A percentile compares a stretch with the other conserved stretches of the same genome.
Evolutionary conservation across 257 asterid genomes (phyloP).

Genomic region (Solanum medicagineum): DNA sequence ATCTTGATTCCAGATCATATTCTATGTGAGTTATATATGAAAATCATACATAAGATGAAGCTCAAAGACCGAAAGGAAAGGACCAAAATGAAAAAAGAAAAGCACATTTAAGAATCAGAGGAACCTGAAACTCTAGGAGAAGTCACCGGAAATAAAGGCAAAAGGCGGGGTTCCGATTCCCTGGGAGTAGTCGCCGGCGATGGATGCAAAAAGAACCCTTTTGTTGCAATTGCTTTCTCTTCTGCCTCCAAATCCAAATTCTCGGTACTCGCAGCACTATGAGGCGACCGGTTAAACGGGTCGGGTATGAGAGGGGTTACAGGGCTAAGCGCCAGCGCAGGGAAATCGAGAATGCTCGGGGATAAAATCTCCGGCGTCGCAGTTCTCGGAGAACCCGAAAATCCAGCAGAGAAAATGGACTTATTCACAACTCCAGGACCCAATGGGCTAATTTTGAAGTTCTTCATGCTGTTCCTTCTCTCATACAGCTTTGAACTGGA

Average conservation of each 20-base stretch:
- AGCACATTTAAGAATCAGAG: slow-evolving; percentile 34
- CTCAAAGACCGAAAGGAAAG: not conserved
- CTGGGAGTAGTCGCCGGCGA: slow-evolving; percentile 77
- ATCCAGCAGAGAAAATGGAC: slow-evolving; percentile 22
- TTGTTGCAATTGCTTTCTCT: slow-evolving; percentile 66
- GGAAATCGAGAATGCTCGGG: slow-evolving; percentile 81
- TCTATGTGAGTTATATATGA: slow-evolving; percentile 32
- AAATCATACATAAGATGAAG: slow-evolving; percentile 22
- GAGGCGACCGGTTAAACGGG: slow-evolving; percentile 49
- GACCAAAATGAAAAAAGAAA: not conserved
- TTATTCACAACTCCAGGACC: slow-evolving; percentile 25
- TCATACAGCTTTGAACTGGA: slow-evolving; percentile 68
- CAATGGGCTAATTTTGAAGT: slow-evolving; percentile 66
- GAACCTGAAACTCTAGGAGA: slow-evolving; percentile 68
- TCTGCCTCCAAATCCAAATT: slow-evolving; percentile 50
- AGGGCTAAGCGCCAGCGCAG: slow-evolving; percentile 81
- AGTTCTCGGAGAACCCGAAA: slow-evolving; percentile 53
- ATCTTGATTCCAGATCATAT: slow-evolving; percentile 30
- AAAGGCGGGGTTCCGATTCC: slow-evolving; percentile 79
- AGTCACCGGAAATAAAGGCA: slow-evolving; percentile 74
- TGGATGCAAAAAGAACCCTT: slow-evolving; percentile 73
- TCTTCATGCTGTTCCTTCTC: slow-evolving; percentile 65
- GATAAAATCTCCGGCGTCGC: slow-evolving; percentile 53
- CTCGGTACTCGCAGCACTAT: slow-evolving; percentile 3
- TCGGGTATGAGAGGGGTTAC: slow-evolving; percentile 82